Evolutionary conservation across 169 alveolate species (phyloP).

Genomic region (Plasmodium relictum): DNA sequence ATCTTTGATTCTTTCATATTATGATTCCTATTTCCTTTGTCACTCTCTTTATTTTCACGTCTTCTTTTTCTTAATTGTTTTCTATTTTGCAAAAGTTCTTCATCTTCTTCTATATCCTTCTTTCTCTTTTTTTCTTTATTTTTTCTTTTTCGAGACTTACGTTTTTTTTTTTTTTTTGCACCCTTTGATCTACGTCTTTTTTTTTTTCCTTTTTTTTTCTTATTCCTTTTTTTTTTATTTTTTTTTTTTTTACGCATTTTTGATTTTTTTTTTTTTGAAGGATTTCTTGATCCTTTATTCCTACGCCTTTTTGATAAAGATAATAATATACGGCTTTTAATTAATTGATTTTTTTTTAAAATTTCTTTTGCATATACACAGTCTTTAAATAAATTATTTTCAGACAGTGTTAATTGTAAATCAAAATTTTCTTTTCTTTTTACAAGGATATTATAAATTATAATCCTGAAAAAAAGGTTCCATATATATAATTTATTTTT

Average conservation of each 20-base stretch:
- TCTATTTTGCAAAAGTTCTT: too few relatives aligned
- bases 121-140: conserved; percentile 2
- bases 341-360: neutral
- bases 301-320: conserved; percentile 13
- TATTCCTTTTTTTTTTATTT: neutral
- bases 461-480: neutral
- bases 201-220: neutral
- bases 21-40: neutral
- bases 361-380: neutral
- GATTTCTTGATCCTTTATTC: neutral
- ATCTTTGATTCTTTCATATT: neutral
- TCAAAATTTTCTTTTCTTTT: neutral
- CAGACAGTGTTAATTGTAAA: neutral
- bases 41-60: too few relatives aligned
- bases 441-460: neutral
- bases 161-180: neutral
- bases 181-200: neutral
- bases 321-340: conserved; percentile 11
- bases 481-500: neutral
- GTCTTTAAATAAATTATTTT: neutral
- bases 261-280: neutral
- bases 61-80: too few relatives aligned
- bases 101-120: conserved; percentile 4
- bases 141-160: neutral
- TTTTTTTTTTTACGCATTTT: neutral